Percentiles rank a stretch among this genome's conserved stretches.
phyloP scores from a whole-genome alignment of 2,329 filamentous ascomycete genomes.

The Chaetomiaceae sp. region DNA sequence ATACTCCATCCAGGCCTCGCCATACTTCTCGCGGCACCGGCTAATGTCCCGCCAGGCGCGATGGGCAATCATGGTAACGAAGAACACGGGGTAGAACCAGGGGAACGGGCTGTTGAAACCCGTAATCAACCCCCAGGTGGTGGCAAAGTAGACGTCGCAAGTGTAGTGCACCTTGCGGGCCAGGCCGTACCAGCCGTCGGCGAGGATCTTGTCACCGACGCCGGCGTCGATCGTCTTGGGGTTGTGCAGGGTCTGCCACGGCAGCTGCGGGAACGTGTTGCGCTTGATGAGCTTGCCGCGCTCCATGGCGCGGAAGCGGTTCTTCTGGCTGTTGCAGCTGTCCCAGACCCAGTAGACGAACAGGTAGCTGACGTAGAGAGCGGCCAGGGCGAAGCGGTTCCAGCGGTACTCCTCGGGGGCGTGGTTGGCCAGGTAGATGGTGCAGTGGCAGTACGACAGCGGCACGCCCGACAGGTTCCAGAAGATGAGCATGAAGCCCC shows the following conservation, averaged over 20 bases:
- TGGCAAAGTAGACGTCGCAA: constrained; percentile 72
- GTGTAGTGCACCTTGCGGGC: constrained; percentile 77
- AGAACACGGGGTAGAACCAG: constrained; percentile 87
- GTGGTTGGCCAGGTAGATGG: constrained; percentile 74
- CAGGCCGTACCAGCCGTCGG: constrained; percentile 72
- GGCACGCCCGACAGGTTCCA: constrained; percentile 83
- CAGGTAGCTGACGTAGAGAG: constrained; percentile 61
- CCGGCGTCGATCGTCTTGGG: constrained; percentile 65
- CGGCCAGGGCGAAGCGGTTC: constrained; percentile 57
- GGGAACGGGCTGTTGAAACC: constrained; percentile 77
- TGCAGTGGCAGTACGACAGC: constrained; percentile 78
- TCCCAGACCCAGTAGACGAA: constrained; percentile 83
- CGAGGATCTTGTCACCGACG: constrained; percentile 65
- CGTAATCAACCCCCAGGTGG: constrained; percentile 75
- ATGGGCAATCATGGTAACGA: constrained; percentile 73
- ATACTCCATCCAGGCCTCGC: constrained; percentile 77
- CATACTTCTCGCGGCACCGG: constrained; percentile 72
- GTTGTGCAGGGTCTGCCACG: constrained; percentile 71
- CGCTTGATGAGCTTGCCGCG: constrained; percentile 59
- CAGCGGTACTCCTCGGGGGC: constrained; percentile 63
- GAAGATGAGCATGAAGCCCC: constrained; percentile 86
- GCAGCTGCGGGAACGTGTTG: constrained; percentile 74
- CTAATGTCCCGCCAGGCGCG: constrained; percentile 71
- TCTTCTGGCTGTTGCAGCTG: constrained; percentile 79
- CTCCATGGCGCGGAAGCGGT: constrained; percentile 70